Evolutionary conservation across 2,329 filamentous ascomycete genomes (phyloP).

Genomic region (Tothia fuscella): DNA sequence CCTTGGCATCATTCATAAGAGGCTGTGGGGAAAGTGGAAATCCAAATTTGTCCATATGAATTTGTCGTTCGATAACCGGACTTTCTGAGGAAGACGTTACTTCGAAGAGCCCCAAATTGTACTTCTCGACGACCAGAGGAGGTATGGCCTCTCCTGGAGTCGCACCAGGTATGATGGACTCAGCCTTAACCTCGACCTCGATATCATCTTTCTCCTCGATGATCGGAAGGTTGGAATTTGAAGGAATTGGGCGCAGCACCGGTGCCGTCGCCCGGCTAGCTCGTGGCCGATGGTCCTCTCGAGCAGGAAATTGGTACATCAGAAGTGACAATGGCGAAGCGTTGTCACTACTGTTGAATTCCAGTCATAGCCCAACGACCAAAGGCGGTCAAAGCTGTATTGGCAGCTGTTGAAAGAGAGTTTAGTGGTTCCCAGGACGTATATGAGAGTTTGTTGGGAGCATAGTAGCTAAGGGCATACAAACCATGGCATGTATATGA

Average conservation of each 20-base stretch:
- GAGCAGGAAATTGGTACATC: background rate
- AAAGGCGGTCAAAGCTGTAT: background rate
- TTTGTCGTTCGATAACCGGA: background rate
- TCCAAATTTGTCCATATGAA: constrained; percentile 2
- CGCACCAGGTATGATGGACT: background rate
- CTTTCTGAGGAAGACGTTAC: background rate
- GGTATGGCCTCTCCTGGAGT: background rate
- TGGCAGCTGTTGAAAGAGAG: background rate
- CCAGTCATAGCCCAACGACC: constrained; percentile 1
- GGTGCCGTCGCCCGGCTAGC: background rate
- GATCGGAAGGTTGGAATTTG: background rate
- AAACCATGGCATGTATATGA: background rate
- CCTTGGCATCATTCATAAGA: constrained; percentile 1
- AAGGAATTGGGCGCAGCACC: background rate
- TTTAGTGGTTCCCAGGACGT: background rate
- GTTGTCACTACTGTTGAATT: background rate
- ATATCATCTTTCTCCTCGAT: constrained; percentile 8
- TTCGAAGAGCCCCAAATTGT: background rate
- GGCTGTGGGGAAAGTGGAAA: constrained; percentile 5
- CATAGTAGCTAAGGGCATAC: background rate
- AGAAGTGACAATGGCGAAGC: background rate
- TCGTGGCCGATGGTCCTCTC: background rate
- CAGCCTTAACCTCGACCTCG: background rate
- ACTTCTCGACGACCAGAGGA: background rate
- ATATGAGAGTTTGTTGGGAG: background rate